These are phyloP conservation scores for Acacia confusa DNA, from an alignment of 306 rosid genomes.

Conservation along the genomic window DNA sequence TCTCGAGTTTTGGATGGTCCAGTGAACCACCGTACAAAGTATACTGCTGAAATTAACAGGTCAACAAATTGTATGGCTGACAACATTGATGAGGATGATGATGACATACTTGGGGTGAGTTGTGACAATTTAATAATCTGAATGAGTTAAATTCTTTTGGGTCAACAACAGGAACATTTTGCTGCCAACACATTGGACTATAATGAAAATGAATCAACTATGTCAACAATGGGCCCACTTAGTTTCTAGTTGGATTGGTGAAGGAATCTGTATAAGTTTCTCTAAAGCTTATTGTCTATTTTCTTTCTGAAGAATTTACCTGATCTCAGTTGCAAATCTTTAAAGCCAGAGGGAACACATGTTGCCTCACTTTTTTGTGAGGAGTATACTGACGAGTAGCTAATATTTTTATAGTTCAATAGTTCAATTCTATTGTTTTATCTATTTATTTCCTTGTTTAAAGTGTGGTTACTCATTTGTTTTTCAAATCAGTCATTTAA, in stretches of 20 bases:
- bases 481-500: conserved; percentile 9
- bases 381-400: not conserved
- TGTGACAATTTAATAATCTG: conserved; percentile 19
- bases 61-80: conserved; percentile 37
- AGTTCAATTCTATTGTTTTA: conserved; percentile 13
- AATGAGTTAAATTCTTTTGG: conserved; percentile 27
- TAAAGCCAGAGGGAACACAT: conserved; percentile 11
- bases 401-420: conserved; percentile 11
- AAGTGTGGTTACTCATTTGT: not conserved
- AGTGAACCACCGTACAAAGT: conserved; percentile 34
- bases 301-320: conserved; percentile 1
- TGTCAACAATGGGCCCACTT: conserved; percentile 9
- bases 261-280: not conserved
- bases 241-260: not conserved
- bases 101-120: conserved; percentile 76
- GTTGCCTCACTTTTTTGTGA: conserved; percentile 26
- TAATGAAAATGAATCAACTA: conserved; percentile 4
- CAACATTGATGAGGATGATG: conserved; percentile 57
- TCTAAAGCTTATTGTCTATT: conserved; percentile 16
- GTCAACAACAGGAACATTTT: not conserved
- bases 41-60: conserved; percentile 37
- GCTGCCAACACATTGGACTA: conserved; percentile 16
- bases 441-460: conserved; percentile 12
- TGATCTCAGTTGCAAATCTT: conserved; percentile 2
- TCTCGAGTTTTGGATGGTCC: conserved; percentile 44